Base-by-base conservation (phyloP, 306 rosid genomes). In the Leucaena leucocephala region DNA sequence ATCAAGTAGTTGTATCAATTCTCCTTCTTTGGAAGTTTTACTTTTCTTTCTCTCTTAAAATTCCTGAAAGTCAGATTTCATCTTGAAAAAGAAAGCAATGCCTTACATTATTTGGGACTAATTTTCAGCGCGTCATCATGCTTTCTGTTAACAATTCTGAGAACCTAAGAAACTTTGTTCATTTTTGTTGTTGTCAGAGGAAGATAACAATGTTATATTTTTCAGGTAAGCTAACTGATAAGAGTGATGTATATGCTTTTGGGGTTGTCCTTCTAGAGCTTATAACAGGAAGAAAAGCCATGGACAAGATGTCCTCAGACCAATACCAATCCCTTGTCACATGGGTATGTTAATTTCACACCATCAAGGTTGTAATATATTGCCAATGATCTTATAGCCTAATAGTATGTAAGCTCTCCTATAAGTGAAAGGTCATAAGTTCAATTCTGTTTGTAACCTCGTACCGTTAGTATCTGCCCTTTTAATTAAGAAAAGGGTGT, bases 181-280 rank as follows among this genome's bases (percentile, higher is more conserved):
- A 19, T 68, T 27, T 27, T 27, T 27, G 27, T 27, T 27, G 27
- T 27, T 27, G 27, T 27, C 27, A 27, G 27, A 27, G 27, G 27
- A 27, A 27, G 1, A 27, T 27, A 27, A 27, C 27, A 27, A 27
- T 27, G 27, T 27, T 33, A 36, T 38, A 40, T 14, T 77, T 27
- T 80, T 38, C 91, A 92, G 98, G 98, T 69, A 92, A 89, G 76
- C 85, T 95, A 80, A 92, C 98, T 0, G 98, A 95, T 75, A 95
- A 92, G 82, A 90, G 97, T 11, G 98, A 95, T 59, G 98, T 95
- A 22, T 95, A 92, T 74, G 97, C 98, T 75, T 95, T 95, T 40
- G 98, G 98, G 40, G 90, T 92, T 44, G 88, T 95, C 69, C 98
- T 95, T 78, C 77, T 95, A 72, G 97, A 95, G 79, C 95, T 95